Evolutionary conservation across 2,329 filamentous ascomycete genomes (phyloP).

Genomic region (Eutypa lata): DNA sequence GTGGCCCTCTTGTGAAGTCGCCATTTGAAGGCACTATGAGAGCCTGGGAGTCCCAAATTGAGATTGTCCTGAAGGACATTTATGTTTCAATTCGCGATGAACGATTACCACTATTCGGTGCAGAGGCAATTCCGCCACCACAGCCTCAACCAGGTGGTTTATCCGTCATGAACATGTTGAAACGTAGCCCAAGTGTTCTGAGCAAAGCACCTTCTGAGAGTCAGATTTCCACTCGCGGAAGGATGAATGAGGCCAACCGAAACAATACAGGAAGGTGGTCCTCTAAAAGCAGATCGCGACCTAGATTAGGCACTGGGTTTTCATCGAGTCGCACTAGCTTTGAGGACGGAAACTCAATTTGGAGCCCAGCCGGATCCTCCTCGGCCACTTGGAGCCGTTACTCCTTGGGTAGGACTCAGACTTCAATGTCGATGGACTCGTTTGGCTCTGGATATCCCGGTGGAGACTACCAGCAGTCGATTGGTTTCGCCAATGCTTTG

Average conservation of each 20-base stretch:
- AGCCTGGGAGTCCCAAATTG: slow-evolving; percentile 85
- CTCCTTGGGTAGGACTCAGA: slow-evolving; percentile 85
- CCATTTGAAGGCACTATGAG: slow-evolving; percentile 72
- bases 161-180: slow-evolving; percentile 73
- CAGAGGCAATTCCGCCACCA: slow-evolving; percentile 44
- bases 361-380: slow-evolving; percentile 79
- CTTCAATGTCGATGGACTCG: slow-evolving; percentile 89
- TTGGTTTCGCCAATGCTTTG: slow-evolving; percentile 94
- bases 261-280: slow-evolving; percentile 67
- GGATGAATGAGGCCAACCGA: slow-evolving; percentile 57
- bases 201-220: slow-evolving; percentile 91
- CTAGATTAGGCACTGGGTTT: slow-evolving; percentile 74
- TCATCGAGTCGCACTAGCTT: slow-evolving; percentile 92
- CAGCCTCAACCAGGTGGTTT: slow-evolving; percentile 58
- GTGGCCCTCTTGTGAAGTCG: slow-evolving; percentile 73
- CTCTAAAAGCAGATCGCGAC: slow-evolving; percentile 81
- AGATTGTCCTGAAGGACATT: slow-evolving; percentile 87
- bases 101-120: slow-evolving; percentile 81
- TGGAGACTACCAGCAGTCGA: slow-evolving; percentile 89
- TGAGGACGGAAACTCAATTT: slow-evolving; percentile 84
- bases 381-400: slow-evolving; percentile 97
- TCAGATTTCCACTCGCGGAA: slow-evolving; percentile 66
- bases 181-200: slow-evolving; percentile 83
- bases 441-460: slow-evolving; percentile 73
- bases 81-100: slow-evolving; percentile 87